phyloP scores from a whole-genome alignment of 2,329 filamentous ascomycete species.

The Arthrobotrys musiformis region DNA sequence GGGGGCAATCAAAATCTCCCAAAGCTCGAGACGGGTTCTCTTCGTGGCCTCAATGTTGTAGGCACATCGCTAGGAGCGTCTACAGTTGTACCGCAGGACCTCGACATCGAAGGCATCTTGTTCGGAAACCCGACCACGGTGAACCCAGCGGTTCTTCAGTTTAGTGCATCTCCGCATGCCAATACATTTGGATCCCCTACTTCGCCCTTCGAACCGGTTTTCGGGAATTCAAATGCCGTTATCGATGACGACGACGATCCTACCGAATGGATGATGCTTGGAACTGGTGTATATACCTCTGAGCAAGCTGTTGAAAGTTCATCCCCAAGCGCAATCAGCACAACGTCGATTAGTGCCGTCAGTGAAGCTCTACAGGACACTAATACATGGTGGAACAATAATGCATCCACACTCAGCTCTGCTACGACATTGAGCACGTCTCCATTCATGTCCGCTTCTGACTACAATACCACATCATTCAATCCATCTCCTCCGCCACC shows the following conservation, averaged over 20 bases:
- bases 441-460: conserved; percentile 58
- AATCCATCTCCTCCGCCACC: conserved; percentile 59
- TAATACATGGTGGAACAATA: conserved; percentile 58
- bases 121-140: conserved; percentile 75
- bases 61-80: conserved; percentile 76
- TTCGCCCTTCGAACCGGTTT: conserved; percentile 59
- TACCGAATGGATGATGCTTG: conserved; percentile 80
- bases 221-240: conserved; percentile 60
- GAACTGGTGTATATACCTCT: conserved; percentile 52
- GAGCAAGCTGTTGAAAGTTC: conserved; percentile 79
- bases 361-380: conserved; percentile 93
- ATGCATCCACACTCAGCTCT: conserved; percentile 58
- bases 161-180: conserved; percentile 77
- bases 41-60: conserved; percentile 71
- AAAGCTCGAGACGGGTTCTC: conserved; percentile 77
- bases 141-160: conserved; percentile 81
- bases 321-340: conserved; percentile 95
- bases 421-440: conserved; percentile 53
- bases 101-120: conserved; percentile 76
- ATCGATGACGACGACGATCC: conserved; percentile 70
- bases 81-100: conserved; percentile 79
- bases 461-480: conserved; percentile 58
- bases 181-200: conserved; percentile 59
- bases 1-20: conserved; percentile 67
- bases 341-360: conserved; percentile 88